Evolutionary conservation across 352 stramenopile species (phyloP), one percentile per base, ranked within the genome.

Genomic region (Globisporangium iwayamae): DNA sequence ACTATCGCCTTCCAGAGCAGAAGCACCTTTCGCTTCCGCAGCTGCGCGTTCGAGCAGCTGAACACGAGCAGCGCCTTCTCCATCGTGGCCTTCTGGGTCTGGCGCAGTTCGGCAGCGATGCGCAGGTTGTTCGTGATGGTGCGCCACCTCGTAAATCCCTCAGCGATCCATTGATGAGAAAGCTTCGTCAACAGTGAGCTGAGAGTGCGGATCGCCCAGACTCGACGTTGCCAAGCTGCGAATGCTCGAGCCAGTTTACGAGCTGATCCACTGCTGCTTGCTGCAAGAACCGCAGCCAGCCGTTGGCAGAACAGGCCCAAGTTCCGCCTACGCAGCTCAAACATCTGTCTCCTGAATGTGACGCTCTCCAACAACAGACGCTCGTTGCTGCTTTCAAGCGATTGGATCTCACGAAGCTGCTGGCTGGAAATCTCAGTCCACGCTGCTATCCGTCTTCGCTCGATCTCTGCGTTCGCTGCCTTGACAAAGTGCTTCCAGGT

Each of bases 321-420:
- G 11, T 47, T 67, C 7, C 67, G 67, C 34, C 55, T 43, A 0
- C 60, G 70, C 45, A 68, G 48, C 22, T 36, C 50, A 2, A 41
- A 28, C 4, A 68, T 36, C 10, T 52, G 20, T 18, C 50, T 43
- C 34, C 71, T 63, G 11, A 75, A 60, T 43, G 57, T 8, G 2
- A 73, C 25, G 3, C 59, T 69, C 34, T 73, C 54, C 0, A 79
- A 47, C 8, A 76, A 46, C 63, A 79, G 25, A 9, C 46, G 25
- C 56, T 76, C 66, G n/a, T 66, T 67, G 2, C 61, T 69, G 8
- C 20, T 41, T 13, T 68, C 63, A 1, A 79, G 59, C n/a, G 62
- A 53, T 22, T 56, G 50, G 11, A 66, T 36, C 36, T 69, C 54
- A 1, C 11, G 48, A n/a, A 69, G 62, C 14, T 69, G 65, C n/a